Evolutionary conservation across 345 rosid genomes (phyloP), one percentile per base, ranked within the genome.

Genomic region (Hibiscus trionum): DNA sequence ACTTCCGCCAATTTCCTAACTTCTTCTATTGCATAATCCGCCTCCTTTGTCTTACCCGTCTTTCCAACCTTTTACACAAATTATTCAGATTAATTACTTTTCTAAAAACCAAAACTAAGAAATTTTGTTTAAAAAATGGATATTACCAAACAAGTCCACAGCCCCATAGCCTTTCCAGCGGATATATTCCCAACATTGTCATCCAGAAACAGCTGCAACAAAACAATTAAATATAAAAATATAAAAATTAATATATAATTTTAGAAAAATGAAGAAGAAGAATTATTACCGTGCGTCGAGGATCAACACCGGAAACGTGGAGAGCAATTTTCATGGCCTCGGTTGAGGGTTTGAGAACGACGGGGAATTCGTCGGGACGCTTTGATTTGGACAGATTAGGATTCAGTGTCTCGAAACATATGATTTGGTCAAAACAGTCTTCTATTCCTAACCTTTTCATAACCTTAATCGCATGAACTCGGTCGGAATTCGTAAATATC

Each of bases 401-500:
- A 72, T 94, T 94, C 91, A 94, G 86, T 1, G 98, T 94, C 79
- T 91, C 96, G 64, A 94, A 91, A 74, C 96, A 94, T 27, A 94
- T 83, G 52, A 90, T 87, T 55, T 90, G 90, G 33, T 91, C 93
- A 56, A 94, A 94, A 74, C 95, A 90, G 73, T 90, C 95, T 74
- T 86, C 88, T 66, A 94, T 53, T 65, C 86, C 93, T 27, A 94
- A 60, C 65, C 84, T 83, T 73, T 80, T 68, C 12, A 94, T 77
- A 52, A 77, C 85, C 79, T 65, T 84, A 5, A 77, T 76, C 44
- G 97, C 98, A 78, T 94, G 97, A 27, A 66, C 77, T 73, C 88
- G 81, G 75, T 94, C 98, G n/a, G 97, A 91, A 77, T 94, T 94
- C 61, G 97, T 94, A 77, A 90, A 94, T 35, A 94, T 90, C 97